phyloP scores from a whole-genome alignment of 305 asterid genomes.

The Fraxinus platypoda region DNA sequence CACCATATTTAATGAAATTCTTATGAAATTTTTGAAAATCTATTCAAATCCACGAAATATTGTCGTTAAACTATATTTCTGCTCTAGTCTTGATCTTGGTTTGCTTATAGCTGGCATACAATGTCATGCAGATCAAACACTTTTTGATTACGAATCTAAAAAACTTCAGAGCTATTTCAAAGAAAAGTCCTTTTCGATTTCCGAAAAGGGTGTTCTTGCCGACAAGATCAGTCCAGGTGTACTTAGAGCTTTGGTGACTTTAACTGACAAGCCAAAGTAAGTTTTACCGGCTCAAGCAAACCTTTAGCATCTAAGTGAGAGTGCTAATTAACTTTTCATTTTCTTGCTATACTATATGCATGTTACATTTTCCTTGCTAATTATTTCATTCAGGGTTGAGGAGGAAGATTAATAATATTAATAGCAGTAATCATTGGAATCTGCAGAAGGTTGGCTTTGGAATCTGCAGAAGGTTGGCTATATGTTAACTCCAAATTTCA shows the following conservation, averaged over 20 bases:
- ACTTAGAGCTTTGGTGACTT: conserved; percentile 76
- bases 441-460: conserved; percentile 12
- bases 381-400: conserved; percentile 39
- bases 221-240: conserved; percentile 82
- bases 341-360: not conserved
- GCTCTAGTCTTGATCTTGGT: conserved; percentile 4
- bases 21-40: too few relatives aligned
- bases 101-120: conserved; percentile 23
- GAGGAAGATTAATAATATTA: conserved; percentile 42
- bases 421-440: conserved; percentile 6
- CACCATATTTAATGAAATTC: too few relatives aligned
- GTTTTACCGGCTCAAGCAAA: conserved; percentile 21
- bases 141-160: conserved; percentile 70
- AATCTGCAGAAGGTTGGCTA: conserved; percentile 8
- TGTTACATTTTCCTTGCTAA: conserved; percentile 11
- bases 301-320: conserved; percentile 11
- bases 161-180: conserved; percentile 84
- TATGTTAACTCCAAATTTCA: conserved; percentile 12
- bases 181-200: conserved; percentile 69
- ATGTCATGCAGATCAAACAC: conserved; percentile 61
- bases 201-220: conserved; percentile 75
- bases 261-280: conserved; percentile 66
- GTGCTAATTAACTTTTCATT: not conserved
- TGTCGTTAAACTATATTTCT: not conserved
- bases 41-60: too few relatives aligned